A percentile compares a stretch with the other conserved stretches of the same genome.
Evolutionary conservation across 148 eudicot species (phyloP).

Genomic region (Camellia granthamiana): DNA sequence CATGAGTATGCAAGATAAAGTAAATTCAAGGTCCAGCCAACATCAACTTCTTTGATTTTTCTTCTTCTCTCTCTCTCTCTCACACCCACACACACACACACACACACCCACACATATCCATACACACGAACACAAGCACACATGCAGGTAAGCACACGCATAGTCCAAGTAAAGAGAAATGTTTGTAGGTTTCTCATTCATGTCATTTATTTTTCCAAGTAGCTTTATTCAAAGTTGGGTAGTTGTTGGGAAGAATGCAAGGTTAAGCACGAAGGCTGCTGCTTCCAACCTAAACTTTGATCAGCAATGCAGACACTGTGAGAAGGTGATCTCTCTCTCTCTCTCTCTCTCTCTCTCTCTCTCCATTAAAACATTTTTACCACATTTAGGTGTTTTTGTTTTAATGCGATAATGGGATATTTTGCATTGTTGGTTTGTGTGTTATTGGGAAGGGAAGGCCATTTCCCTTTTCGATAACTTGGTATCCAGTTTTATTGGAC

Average conservation of each 20-base stretch:
- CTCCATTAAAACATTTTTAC: background rate
- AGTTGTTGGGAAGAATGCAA: conserved; percentile 67
- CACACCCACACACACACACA: background rate
- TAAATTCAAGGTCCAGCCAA: conserved; percentile 58
- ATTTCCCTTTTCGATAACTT: too few relatives aligned
- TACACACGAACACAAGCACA: background rate
- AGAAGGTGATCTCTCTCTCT: conserved; percentile 50
- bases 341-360: background rate
- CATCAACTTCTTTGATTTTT: background rate
- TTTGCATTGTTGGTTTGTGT: background rate
- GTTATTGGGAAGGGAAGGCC: background rate
- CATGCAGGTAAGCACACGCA: background rate
- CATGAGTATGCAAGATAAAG: conserved; percentile 80
- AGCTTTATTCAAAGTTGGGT: conserved; percentile 92
- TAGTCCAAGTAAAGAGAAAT: background rate
- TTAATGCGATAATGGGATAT: background rate
- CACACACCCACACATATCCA: background rate
- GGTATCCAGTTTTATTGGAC: too few relatives aligned
- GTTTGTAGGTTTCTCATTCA: conserved; percentile 16
- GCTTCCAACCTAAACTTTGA: conserved; percentile 75
- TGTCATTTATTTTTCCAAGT: conserved; percentile 28
- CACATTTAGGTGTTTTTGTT: background rate
- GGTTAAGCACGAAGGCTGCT: conserved; percentile 57
- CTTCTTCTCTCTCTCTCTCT: background rate
- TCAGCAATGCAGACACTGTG: conserved; percentile 89